Base-by-base conservation (phyloP, 306 rosid genomes). In the Oemleria cerasiformis region DNA sequence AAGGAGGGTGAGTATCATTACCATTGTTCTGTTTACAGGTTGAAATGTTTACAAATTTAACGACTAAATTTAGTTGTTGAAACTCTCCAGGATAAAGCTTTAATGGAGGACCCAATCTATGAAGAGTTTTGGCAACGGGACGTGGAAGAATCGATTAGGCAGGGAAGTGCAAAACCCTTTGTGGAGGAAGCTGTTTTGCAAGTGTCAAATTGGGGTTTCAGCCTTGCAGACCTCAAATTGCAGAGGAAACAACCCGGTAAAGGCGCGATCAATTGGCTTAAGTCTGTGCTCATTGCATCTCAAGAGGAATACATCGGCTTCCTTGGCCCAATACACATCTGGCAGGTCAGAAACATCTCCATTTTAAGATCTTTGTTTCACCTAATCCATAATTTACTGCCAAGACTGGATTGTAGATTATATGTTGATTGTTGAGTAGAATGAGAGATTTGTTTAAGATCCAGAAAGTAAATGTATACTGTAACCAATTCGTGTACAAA, bases 91-190 rank as follows among this genome's bases (percentile, higher is more conserved):
- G 98, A 94, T 71, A 94, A 79, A 80, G 97, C 97, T 65, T 77
- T 94, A 72, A 77, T 91, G 69, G 98, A 94, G 83, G 97, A 91
- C 77, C 98, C 98, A 60, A 78, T 94, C 73, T 79, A 91, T 68
- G 98, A 94, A 84, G 97, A 86, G 74, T 91, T 94, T 80, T 94
- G 98, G 98, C 98, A 91, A 82, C 89, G 97, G 86, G 96, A 89
- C 50, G 92, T 89, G 63, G 98, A 94, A 86, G 98, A 94, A 86
- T 91, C 98, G 41, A 89, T 85, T 75, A 86, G 98, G 83, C 98
- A 89, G 73, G 89, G 95, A 65, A 85, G 70, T 77, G 73, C 59
- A 36, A 83, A 84, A 79, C 96, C 98, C 54, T 91, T 94, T 62
- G 81, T 91, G 74, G 95, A 91, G 84, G 98, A 94, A 84, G 96